phyloP scores from a whole-genome alignment of 208 protist genomes.

The Trypanosoma vivax region DNA sequence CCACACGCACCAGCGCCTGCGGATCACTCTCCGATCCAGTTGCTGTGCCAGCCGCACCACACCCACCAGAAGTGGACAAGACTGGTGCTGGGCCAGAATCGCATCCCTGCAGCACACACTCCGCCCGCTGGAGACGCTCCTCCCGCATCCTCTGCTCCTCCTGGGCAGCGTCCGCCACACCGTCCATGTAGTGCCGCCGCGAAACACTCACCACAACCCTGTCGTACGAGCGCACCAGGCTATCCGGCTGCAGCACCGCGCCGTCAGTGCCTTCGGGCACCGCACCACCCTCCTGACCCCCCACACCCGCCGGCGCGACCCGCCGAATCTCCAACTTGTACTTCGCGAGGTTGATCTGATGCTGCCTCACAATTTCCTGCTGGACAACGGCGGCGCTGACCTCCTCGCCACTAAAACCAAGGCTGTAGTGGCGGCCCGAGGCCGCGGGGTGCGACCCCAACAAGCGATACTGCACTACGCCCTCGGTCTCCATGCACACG shows the following conservation, averaged over 20 bases:
- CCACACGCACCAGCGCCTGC: slow-evolving; percentile 35
- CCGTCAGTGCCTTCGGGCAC: neutral
- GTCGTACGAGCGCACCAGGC: slow-evolving; percentile 57
- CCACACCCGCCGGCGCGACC: neutral
- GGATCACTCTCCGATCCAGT: slow-evolving; percentile 13
- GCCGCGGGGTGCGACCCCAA: slow-evolving; percentile 72
- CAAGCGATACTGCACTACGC: slow-evolving; percentile 69
- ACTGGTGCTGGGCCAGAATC: slow-evolving; percentile 4
- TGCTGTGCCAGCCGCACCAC: neutral
- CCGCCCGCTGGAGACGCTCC: slow-evolving; percentile 33
- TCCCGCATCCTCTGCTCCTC: slow-evolving; percentile 19
- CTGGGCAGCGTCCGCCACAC: slow-evolving; percentile 25
- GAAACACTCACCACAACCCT: slow-evolving; percentile 56
- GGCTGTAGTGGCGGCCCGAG: slow-evolving; percentile 57
- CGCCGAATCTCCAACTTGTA: slow-evolving; percentile 56
- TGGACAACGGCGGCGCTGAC: slow-evolving; percentile 33
- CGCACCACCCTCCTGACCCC: slow-evolving; percentile 3
- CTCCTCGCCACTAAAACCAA: slow-evolving; percentile 55
- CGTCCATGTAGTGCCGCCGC: slow-evolving; percentile 51
- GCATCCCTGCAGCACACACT: slow-evolving; percentile 28
- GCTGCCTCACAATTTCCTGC: slow-evolving; percentile 46
- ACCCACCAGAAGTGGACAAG: neutral
- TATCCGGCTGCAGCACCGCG: slow-evolving; percentile 2
- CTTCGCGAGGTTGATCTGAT: slow-evolving; percentile 66
- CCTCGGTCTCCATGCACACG: slow-evolving; percentile 38